A percentile compares a stretch with the other conserved stretches of the same genome.
These are phyloP conservation scores for Rhinocladiella mackenziei DNA, from an alignment of 2,329 filamentous ascomycete species.

Conservation along the genomic window DNA sequence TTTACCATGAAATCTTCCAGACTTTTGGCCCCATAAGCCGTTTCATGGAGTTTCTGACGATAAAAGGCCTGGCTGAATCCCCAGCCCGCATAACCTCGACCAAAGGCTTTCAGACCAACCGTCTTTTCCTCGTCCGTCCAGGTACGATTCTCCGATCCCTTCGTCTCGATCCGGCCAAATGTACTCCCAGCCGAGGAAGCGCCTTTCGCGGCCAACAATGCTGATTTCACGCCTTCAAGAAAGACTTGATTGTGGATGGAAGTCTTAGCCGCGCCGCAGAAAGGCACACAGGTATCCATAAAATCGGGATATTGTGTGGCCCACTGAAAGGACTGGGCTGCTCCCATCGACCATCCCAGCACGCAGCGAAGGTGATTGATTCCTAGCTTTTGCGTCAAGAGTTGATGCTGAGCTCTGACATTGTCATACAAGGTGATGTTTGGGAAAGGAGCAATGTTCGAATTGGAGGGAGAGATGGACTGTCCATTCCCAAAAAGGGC, in stretches of 20 bases:
- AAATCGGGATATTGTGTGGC: constrained; percentile 60
- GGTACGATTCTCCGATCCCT: constrained; percentile 37
- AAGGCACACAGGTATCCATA: constrained; percentile 62
- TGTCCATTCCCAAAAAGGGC: constrained; percentile 67
- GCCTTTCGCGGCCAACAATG: constrained; percentile 56
- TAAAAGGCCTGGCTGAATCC: constrained; percentile 79
- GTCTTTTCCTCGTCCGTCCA: constrained; percentile 55
- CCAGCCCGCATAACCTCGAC: constrained; percentile 71
- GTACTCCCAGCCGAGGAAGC: constrained; percentile 51
- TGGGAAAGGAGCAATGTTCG: constrained; percentile 55
- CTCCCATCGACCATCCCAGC: constrained; percentile 69
- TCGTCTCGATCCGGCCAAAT: constrained; percentile 41
- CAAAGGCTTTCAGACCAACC: constrained; percentile 65
- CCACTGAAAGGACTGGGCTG: constrained; percentile 63
- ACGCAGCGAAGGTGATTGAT: constrained; percentile 60
- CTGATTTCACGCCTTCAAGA: constrained; percentile 60
- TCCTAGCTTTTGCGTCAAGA: constrained; percentile 61
- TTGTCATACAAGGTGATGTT: constrained; percentile 65
- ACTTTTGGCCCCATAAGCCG: constrained; percentile 58
- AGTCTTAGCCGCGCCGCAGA: constrained; percentile 63
- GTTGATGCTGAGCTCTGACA: constrained; percentile 61
- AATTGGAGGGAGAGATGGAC: constrained; percentile 65
- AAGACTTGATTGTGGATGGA: constrained; percentile 66
- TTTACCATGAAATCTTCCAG: constrained; percentile 70
- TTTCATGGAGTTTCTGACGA: constrained; percentile 65